Evolutionary conservation across 768 basidiomycete genomes (phyloP), one percentile per base, ranked within the genome.

Genomic region (Russula sp.): DNA sequence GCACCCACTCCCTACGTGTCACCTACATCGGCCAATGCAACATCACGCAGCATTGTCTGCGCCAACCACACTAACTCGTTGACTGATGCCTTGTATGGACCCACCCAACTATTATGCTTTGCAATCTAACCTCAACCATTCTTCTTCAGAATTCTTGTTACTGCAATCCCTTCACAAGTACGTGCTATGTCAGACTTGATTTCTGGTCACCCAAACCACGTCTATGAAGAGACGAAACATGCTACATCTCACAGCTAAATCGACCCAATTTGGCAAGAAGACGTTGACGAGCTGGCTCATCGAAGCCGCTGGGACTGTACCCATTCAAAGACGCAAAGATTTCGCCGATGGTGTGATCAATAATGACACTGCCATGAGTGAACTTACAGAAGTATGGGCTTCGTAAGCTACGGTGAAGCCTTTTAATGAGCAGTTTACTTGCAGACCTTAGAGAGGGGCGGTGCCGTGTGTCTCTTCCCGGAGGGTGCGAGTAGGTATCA

Each of bases 201-300:
- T 49, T 63, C 55, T 64, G 43, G 22, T 50, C 36, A 50, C 58
- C 10, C 18, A 39, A 59, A 39, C 34, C 46, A 42, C 36, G n/a
- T 47, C 49, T 3, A 16, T 32, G 10, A 69, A 90, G 88, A 81
- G 78, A 65, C 87, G 92, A 35, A 85, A 86, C 67, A 83, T 92
- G 78, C 73, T 95, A 6, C 85, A 92, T 13, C 74, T 95, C 45
- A 95, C 93, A 0, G 93, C 93, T 11, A 95, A 95, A 70, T 81
- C 90, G 43, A 90, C 92, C 0, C 87, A 88, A 67, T 95, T 95
- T 68, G 89, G 90, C 3, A 84, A 80, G 46, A 81, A 72, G 65
- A 94, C 90, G 3, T 91, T 95, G 72, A 91, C 88, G 8, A 90
- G 87, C 64, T 93, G 93, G 92, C 79, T 95, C 20, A 91, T 95